These are phyloP conservation scores for Hemileccinum impolitum DNA, from an alignment of 768 basidiomycete genomes.

Conservation along the genomic window DNA sequence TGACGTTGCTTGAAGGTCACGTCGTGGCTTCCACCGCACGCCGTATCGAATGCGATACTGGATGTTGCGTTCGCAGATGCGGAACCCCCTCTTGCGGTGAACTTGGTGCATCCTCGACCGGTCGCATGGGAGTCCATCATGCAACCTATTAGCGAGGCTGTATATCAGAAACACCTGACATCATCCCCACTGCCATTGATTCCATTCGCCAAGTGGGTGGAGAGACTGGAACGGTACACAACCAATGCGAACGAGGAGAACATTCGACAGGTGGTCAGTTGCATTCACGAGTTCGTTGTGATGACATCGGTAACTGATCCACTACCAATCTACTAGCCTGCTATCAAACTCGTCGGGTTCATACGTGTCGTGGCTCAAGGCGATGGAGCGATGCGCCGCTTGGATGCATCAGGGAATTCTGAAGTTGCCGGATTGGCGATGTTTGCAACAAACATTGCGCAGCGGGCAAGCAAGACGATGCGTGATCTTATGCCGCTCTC, in stretches of 20 bases:
- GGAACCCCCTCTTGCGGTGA: constrained; percentile 19
- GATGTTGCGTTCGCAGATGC: constrained; percentile 27
- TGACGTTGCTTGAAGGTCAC: constrained; percentile 13
- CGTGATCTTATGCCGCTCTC: constrained; percentile 16
- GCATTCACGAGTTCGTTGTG: constrained; percentile 29
- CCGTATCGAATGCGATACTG: constrained; percentile 25
- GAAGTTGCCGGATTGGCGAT: constrained; percentile 5
- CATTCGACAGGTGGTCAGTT: constrained; percentile 29
- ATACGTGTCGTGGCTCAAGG: constrained; percentile 19
- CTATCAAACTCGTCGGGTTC: constrained; percentile 32
- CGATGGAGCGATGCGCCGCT: constrained; percentile 13
- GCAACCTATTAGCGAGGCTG: constrained; percentile 17
- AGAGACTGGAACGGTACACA: constrained; percentile 12
- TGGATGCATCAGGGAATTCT: neutral
- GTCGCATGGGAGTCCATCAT: constrained; percentile 26
- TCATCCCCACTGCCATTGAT: constrained; percentile 26
- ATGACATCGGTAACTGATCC: constrained; percentile 12
- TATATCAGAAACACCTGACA: constrained; percentile 9
- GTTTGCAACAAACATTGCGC: constrained; percentile 30
- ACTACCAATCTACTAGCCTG: constrained; percentile 24
- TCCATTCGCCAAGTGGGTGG: constrained; percentile 31
- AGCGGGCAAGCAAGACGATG: constrained; percentile 34
- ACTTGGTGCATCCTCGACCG: constrained; percentile 34
- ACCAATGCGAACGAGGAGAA: constrained; percentile 18
- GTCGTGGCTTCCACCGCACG: constrained; percentile 31